Percentiles rank a stretch among this genome's conserved stretches.
phyloP scores from a whole-genome alignment of 805 yeast species.

The Metschnikowia matae region DNA sequence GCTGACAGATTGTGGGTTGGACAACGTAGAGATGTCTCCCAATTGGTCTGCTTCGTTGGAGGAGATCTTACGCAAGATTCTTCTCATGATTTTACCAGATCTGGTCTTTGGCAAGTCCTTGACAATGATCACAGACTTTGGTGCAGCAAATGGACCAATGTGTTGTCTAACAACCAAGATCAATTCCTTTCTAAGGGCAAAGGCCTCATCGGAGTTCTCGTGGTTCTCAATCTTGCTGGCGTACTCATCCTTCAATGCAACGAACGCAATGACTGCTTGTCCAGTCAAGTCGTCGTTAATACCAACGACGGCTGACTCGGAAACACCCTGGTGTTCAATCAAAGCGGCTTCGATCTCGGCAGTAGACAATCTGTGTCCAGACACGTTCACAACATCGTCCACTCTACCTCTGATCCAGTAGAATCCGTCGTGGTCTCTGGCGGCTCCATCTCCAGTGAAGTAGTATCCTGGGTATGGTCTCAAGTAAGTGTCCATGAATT shows the following conservation, averaged over 20 bases:
- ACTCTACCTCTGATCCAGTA: constrained; percentile 86
- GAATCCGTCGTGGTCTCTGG: constrained; percentile 78
- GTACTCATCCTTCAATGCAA: constrained; percentile 57
- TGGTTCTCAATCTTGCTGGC: constrained; percentile 25
- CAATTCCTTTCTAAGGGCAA: constrained; percentile 57
- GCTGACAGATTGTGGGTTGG: constrained; percentile 70
- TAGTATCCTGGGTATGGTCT: constrained; percentile 78
- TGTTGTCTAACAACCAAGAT: constrained; percentile 69
- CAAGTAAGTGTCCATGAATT: constrained; percentile 77
- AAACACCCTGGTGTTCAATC: constrained; percentile 64
- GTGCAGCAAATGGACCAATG: constrained; percentile 86
- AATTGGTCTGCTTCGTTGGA: constrained; percentile 76
- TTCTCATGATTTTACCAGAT: constrained; percentile 85
- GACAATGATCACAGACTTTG: constrained; percentile 67
- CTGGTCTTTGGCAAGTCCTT: constrained; percentile 81
- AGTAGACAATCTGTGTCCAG: constrained; percentile 84
- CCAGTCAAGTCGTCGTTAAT: constrained; percentile 81
- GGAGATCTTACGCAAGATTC: constrained; percentile 72
- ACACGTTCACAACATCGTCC: constrained; percentile 83
- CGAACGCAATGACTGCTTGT: constrained; percentile 81
- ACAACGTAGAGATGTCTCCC: constrained; percentile 74
- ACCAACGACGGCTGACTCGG: constrained; percentile 83
- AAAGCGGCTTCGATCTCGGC: constrained; percentile 85
- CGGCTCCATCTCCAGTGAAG: constrained; percentile 90
- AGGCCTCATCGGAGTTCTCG: constrained; percentile 42